These are phyloP conservation scores for Funneliformis mosseae DNA, from an alignment of 192 early-diverging fungal genomes.

Conservation along the genomic window DNA sequence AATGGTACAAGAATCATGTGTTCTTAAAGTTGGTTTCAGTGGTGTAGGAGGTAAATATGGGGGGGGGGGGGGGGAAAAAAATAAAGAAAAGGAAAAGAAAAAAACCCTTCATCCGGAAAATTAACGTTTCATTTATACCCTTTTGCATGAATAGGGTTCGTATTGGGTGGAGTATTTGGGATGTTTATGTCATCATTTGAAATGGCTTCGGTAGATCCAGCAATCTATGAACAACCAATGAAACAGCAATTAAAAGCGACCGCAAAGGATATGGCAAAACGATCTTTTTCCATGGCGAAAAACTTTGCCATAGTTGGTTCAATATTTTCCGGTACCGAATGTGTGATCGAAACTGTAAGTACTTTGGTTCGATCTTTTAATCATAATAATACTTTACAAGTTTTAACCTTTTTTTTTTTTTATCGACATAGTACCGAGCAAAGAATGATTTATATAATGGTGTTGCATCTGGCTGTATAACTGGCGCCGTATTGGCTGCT, in stretches of 20 bases:
- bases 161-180: slow-evolving; percentile 87
- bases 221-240: slow-evolving; percentile 68
- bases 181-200: slow-evolving; percentile 92
- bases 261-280: slow-evolving; percentile 85
- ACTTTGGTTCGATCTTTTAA: not conserved
- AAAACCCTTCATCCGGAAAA: not conserved
- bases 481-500: slow-evolving; percentile 82
- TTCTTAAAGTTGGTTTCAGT: slow-evolving; percentile 69
- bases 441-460: slow-evolving; percentile 96
- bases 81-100: too few species aligned
- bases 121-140: not conserved
- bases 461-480: slow-evolving; percentile 86
- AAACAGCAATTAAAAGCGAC: slow-evolving; percentile 85
- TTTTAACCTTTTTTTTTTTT: not conserved
- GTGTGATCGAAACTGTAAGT: slow-evolving; percentile 87
- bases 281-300: slow-evolving; percentile 83
- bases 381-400: not conserved
- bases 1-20: slow-evolving; percentile 64
- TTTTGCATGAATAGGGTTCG: slow-evolving; percentile 66
- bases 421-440: slow-evolving; percentile 69
- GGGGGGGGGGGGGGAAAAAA: too few species aligned
- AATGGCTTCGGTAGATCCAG: slow-evolving; percentile 69
- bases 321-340: slow-evolving; percentile 91
- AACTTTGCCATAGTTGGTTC: slow-evolving; percentile 92
- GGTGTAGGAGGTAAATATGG: slow-evolving; percentile 71